Percentiles rank a stretch among this genome's conserved stretches.
Conservation (phyloP, 257 asterid species). For the Echites panduratus region DNA sequence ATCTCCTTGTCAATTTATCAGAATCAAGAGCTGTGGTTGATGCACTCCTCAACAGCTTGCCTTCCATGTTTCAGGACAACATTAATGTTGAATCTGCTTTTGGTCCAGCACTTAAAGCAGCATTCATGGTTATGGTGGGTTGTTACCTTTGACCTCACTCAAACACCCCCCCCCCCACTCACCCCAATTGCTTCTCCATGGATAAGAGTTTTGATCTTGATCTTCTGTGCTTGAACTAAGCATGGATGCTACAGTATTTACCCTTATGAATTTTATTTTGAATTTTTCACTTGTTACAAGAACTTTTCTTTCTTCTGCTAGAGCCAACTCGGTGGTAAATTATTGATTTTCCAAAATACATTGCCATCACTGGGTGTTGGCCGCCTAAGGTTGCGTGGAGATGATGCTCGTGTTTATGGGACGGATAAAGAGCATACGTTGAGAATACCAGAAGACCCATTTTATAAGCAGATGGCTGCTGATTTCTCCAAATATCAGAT, state of each 20-base stretch:
- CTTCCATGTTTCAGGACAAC: constrained; percentile 87
- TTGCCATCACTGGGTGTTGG: constrained; percentile 97
- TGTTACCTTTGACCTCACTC: constrained; percentile 11
- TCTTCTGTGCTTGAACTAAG: no score
- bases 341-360: constrained; percentile 86
- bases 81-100: constrained; percentile 95
- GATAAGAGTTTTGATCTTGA: not conserved
- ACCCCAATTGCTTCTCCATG: not conserved
- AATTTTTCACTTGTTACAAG: constrained; percentile 6
- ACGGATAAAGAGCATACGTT: constrained; percentile 82
- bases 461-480: constrained; percentile 99
- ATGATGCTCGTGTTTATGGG: constrained; percentile 76
- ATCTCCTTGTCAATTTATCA: constrained; percentile 92
- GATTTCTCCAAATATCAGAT: constrained; percentile 93
- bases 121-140: constrained; percentile 92
- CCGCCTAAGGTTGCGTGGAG: constrained; percentile 88
- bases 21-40: constrained; percentile 92
- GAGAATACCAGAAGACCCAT: constrained; percentile 94
- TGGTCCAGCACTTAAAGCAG: constrained; percentile 97
- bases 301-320: constrained; percentile 34
- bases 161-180: no score
- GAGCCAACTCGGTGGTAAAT: constrained; percentile 96
- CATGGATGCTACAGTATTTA: not conserved
- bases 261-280: not conserved
- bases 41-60: constrained; percentile 91